Evolutionary conservation across 2,329 filamentous ascomycete genomes (phyloP), one percentile per base, ranked within the genome.

Genomic region (Pseudogymnoascus sp.): DNA sequence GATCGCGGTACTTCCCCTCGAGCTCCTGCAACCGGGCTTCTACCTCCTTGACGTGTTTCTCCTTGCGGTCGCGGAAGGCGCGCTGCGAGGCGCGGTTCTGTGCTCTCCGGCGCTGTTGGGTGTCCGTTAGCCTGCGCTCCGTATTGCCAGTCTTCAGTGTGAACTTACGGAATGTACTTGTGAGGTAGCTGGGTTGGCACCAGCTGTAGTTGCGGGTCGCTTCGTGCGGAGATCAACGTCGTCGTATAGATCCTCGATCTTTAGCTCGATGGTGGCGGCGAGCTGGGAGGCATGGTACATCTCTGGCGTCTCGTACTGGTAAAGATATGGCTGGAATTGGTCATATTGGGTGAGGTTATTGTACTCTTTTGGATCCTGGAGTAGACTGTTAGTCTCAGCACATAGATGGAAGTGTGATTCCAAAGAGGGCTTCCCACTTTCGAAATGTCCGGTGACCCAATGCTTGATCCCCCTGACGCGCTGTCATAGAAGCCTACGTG

Each of bases 1-100:
- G 79, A 36, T 78, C 77, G 64, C 80, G 80, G 71, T 86, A 83
- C 67, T 80, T 82, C 23, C 81, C 78, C 65, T 80, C 80, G 60
- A 84, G 75, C 16, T 82, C 79, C 56, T 73, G 74, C 34, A 88
- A 79, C 68, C 84, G 79, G 37, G 77, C 71, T 71, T 88, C 85
- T 18, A 88, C 80, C 67, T 88, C 85, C 65, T 82, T 82, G 69
- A 87, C 86, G 65, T 86, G 82, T 71, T 87, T 84, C 69, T 88
- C 84, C 69, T 86, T 87, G 62, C 84, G 79, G 71, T 87, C 83
- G 59, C 84, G 78, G 69, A 86, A 86, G 0, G 83, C 84, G 64
- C 84, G 76, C 71, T 86, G 84, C 2, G 84, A 85, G 40, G 83
- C 83, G 62, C 83, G 79, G 67, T 86, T 86, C 68, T 86, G 84